Evolutionary conservation across 2,329 filamentous ascomycete genomes (phyloP).

Genomic region (Colletotrichum tofieldiae): DNA sequence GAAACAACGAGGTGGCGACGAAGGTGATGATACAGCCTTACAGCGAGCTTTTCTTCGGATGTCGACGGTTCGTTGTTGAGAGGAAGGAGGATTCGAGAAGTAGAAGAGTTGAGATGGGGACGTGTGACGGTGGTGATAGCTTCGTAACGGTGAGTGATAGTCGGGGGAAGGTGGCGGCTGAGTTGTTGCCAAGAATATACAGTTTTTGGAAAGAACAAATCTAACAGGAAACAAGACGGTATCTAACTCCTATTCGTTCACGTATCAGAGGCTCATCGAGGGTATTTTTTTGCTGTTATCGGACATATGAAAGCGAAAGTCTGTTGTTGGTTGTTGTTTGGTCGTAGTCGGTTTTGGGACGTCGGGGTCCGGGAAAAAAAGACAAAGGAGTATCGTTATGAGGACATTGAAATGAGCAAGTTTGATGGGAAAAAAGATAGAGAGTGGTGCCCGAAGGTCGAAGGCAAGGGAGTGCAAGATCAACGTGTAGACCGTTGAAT

Average conservation of each 20-base stretch:
- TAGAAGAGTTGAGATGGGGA: not conserved
- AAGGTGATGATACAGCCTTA: slow-evolving; percentile 33
- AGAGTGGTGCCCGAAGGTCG: slow-evolving; percentile 32
- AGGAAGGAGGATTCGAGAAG: slow-evolving; percentile 10
- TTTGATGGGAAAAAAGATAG: slow-evolving; percentile 42
- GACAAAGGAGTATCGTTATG: slow-evolving; percentile 59
- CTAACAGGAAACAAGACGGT: slow-evolving; percentile 44
- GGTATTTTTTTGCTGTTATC: slow-evolving; percentile 42
- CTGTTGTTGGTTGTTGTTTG: slow-evolving; percentile 37
- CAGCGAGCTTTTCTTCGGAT: slow-evolving; percentile 15
- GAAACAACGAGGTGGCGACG: slow-evolving; percentile 25
- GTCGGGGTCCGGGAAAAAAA: slow-evolving; percentile 47
- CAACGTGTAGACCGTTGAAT: slow-evolving; percentile 40
- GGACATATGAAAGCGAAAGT: slow-evolving; percentile 44
- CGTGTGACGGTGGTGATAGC: not conserved
- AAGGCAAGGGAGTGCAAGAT: slow-evolving; percentile 22
- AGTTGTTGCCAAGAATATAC: slow-evolving; percentile 39
- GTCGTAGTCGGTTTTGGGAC: slow-evolving; percentile 42
- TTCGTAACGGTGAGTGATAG: not conserved
- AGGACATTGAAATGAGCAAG: slow-evolving; percentile 56
- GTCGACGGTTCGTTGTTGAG: slow-evolving; percentile 11
- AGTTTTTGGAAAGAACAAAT: slow-evolving; percentile 30
- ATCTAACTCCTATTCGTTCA: slow-evolving; percentile 48
- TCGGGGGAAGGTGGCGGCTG: slow-evolving; percentile 2
- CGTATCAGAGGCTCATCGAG: slow-evolving; percentile 60